These are phyloP conservation scores for Lumnitzera racemosa DNA, from an alignment of 345 rosid species.

Conservation along the genomic window DNA sequence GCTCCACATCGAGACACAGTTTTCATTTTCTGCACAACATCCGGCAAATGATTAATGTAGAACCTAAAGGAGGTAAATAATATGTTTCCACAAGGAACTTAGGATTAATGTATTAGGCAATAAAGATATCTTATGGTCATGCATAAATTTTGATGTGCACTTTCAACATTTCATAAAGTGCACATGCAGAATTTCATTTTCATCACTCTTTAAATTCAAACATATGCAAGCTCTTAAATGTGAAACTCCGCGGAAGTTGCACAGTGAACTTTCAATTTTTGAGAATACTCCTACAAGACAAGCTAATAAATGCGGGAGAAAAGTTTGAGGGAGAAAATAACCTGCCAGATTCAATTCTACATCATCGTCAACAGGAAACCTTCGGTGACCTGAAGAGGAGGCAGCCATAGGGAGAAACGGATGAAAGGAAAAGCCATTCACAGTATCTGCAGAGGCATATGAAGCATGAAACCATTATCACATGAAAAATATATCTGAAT, in stretches of 20 bases:
- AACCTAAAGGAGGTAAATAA: background rate
- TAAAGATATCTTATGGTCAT: too few relatives aligned
- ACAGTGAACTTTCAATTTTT: too few relatives aligned
- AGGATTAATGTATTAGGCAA: too few relatives aligned
- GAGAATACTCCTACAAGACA: too few relatives aligned
- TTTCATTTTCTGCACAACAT: constrained; percentile 39
- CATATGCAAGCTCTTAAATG: background rate
- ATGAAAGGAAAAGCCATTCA: constrained; percentile 80
- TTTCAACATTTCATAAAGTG: too few relatives aligned
- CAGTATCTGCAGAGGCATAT: constrained; percentile 52
- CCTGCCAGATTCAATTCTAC: constrained; percentile 24
- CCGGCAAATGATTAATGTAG: background rate
- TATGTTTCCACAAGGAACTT: background rate
- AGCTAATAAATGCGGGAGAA: too few relatives aligned
- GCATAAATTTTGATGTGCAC: too few relatives aligned
- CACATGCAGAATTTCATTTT: too few relatives aligned
- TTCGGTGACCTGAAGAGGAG: constrained; percentile 88
- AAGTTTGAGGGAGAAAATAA: background rate
- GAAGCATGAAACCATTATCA: background rate
- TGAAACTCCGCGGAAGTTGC: background rate
- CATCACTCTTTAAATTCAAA: too few relatives aligned
- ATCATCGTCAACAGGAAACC: constrained; percentile 54
- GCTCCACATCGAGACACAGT: constrained; percentile 75
- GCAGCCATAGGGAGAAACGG: constrained; percentile 91
- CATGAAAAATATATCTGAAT: too few relatives aligned